Base-by-base conservation (phyloP, 768 basidiomycete species). In the Tylopilus plumbeoviolaceoides region DNA sequence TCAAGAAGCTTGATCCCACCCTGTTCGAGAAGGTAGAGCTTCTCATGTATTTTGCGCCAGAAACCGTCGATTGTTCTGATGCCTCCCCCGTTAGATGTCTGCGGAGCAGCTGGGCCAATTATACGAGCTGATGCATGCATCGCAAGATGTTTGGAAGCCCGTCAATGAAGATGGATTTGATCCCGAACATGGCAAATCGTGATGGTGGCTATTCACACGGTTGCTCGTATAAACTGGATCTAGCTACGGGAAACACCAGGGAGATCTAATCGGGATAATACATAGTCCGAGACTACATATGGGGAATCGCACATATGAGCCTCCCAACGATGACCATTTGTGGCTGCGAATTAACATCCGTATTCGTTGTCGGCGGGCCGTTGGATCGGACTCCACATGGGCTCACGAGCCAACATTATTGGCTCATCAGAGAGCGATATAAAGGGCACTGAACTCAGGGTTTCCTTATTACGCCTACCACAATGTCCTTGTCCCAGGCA, bases 61-160 rank as follows among this genome's bases (percentile, higher is more conserved):
- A 39, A 41, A 38, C 47, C 46, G 5, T 39, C 42, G 31, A 41
- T 40, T 35, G 14, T 33, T 44, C 38, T 21, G 25, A 14, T 6
- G 5, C 14, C 45, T 51, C 20, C 31, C 50, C 25, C 15, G 50
- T 46, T 52, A 94, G 91, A 87, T 95, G 84, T 94, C 92, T 18
- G 70, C 75, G 30, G 92, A 95, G 65, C 95, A 99, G 66, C 75
- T 98, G 5, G 90, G 90, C 1, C 95, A 98, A 69, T 70, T 99
- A 39, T 92, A 97, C 65, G 94, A 98, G 65, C 78, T 99, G 55
- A 93, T 95, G 91, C 85, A 90, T 56, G 89, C 86, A 3, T 85
- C 92, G 0, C 91, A 89, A 64, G 87, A 87, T 56, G 78, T 95
- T 30, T 95, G 90, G 91, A 93, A 86, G 63, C 78, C 84, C 20